Base-by-base conservation (phyloP, 495 filamentous ascomycete genomes). In the Penicillium roqueforti region DNA sequence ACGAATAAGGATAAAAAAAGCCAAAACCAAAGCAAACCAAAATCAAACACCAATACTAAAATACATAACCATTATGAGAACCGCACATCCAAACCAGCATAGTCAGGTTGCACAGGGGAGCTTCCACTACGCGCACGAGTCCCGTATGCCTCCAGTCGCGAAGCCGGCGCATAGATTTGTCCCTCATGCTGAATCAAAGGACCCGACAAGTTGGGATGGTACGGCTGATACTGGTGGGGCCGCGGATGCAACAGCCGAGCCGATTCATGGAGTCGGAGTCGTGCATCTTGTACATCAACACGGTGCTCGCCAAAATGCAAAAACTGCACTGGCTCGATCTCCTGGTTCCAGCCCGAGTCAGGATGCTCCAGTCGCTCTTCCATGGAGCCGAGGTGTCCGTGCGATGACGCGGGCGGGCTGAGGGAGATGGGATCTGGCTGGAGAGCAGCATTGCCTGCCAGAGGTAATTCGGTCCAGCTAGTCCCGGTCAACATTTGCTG, bases 111-210 rank as follows among this genome's bases (percentile, higher is more conserved):
- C 8, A 55, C 74, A 72, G 39, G 86, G 74, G 46, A 87, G 78
- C 69, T 87, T 77, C 68, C 83, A 83, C 73, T 75, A 50, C 68
- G 64, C 54, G 61, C 60, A 53, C 61, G 69, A 51, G 55, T 51
- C 0, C 47, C 56, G 19, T 58, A 62, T 8, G 51, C 39, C 23
- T 62, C 64, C 28, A 63, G 38, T 38, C 53, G 52, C 20, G 50
- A 62, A 5, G 59, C 58, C 13, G 64, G 53, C 0, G 55, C 55
- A 59, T 63, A 63, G 4, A 66, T 10, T 14, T 53, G 56, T 8
- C 47, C 48, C 10, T 62, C 62, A 20, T 64, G 62, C 18, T 62
- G 61, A 7, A 70, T 51, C n/a, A 75, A 39, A 11, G 71, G 67
- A 1, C 68, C 70, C 3, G 68, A 71, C 6, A 66, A 26, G 29